Percentiles rank a stretch among this genome's conserved stretches.
Evolutionary conservation across 345 rosid genomes (phyloP).

Genomic region (Trapa bicornis): DNA sequence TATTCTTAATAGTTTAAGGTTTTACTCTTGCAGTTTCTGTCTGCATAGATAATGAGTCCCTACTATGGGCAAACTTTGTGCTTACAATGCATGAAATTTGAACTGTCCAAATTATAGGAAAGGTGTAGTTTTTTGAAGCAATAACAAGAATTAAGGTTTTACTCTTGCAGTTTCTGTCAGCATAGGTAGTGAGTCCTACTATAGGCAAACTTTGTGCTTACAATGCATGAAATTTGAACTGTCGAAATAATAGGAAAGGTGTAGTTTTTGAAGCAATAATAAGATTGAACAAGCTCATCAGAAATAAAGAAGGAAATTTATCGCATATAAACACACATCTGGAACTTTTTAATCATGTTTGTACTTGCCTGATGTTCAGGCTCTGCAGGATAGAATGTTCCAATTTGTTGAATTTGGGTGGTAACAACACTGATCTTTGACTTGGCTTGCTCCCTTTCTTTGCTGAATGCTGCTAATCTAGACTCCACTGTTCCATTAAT

Average conservation of each 20-base stretch:
- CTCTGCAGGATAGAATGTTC: conserved; percentile 67
- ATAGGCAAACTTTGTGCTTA: neutral
- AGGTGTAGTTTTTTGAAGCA: neutral
- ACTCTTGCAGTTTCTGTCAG: neutral
- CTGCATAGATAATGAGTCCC: neutral
- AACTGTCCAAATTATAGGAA: neutral
- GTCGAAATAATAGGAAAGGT: neutral
- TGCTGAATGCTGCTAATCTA: conserved; percentile 58
- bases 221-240: neutral
- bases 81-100: neutral
- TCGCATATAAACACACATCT: neutral
- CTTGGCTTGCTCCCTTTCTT: conserved; percentile 71
- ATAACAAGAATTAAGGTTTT: neutral
- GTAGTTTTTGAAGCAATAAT: neutral
- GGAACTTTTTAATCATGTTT: neutral
- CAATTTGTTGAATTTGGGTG: conserved; percentile 71
- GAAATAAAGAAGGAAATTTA: neutral
- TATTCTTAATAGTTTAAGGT: neutral
- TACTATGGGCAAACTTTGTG: neutral
- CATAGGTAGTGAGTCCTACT: neutral
- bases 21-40: neutral
- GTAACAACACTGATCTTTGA: conserved; percentile 62
- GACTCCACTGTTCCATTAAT: conserved; percentile 73
- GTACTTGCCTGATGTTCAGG: conserved; percentile 76
- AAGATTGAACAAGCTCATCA: conserved; percentile 4